phyloP scores from a whole-genome alignment of 805 yeast species.

The Candida mattraensis region DNA sequence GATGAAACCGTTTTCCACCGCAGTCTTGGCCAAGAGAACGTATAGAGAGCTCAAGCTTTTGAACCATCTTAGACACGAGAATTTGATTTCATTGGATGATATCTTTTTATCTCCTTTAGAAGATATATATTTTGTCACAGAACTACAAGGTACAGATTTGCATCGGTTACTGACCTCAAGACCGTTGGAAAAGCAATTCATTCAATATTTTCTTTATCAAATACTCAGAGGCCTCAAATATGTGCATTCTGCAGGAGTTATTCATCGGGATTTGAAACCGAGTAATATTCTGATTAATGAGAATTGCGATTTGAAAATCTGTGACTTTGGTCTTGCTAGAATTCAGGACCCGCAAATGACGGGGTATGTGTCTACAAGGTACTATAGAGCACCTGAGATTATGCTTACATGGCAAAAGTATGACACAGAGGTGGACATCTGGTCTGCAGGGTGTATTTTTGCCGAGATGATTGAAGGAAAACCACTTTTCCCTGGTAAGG shows the following conservation, averaged over 20 bases:
- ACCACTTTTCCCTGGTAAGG: slow-evolving; percentile 96
- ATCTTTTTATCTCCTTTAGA: slow-evolving; percentile 92
- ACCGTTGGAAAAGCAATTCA: slow-evolving; percentile 93
- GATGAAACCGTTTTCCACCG: slow-evolving; percentile 94
- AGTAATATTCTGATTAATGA: slow-evolving; percentile 89
- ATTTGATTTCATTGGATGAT: slow-evolving; percentile 88
- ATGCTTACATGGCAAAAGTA: slow-evolving; percentile 99
- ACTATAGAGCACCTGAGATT: slow-evolving; percentile 97
- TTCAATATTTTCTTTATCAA: slow-evolving; percentile 95
- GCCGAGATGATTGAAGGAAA: slow-evolving; percentile 98
- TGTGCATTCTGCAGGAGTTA: slow-evolving; percentile 92
- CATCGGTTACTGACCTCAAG: slow-evolving; percentile 88
- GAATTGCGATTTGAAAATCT: slow-evolving; percentile 90
- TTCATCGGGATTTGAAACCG: slow-evolving; percentile 92
- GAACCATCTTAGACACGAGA: slow-evolving; percentile 93
- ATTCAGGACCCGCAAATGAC: slow-evolving; percentile 99
- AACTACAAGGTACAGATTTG: slow-evolving; percentile 93
- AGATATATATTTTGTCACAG: slow-evolving; percentile 95
- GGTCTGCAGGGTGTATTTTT: slow-evolving; percentile 97
- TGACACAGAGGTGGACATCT: slow-evolving; percentile 93
- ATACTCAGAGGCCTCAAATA: slow-evolving; percentile 91
- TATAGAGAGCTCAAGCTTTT: slow-evolving; percentile 92
- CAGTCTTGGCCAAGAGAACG: slow-evolving; percentile 94
- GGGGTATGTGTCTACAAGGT: slow-evolving; percentile 93
- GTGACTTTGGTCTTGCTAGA: slow-evolving; percentile 96